These are phyloP conservation scores for Pseudocercospora cruenta DNA, from an alignment of 2,329 filamentous ascomycete species.

Conservation along the genomic window DNA sequence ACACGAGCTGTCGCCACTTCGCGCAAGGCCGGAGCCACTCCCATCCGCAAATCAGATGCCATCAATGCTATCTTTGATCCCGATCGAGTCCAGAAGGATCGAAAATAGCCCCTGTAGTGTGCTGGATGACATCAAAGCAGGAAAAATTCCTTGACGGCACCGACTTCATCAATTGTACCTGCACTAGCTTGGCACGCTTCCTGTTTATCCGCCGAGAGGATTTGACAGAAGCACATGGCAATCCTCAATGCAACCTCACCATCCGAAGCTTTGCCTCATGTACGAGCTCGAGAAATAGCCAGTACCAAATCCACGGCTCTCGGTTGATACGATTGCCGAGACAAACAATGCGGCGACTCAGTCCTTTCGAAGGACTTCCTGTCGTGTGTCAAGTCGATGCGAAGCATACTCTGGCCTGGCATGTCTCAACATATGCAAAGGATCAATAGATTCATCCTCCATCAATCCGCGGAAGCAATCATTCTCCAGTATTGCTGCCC, in stretches of 20 bases:
- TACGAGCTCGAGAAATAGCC: background rate
- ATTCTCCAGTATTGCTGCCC: no score
- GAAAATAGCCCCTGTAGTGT: background rate
- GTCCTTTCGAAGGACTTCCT: background rate
- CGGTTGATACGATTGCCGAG: background rate
- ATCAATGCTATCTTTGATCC: background rate
- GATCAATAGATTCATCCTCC: background rate
- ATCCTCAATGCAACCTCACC: background rate
- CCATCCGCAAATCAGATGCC: background rate
- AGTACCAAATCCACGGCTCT: background rate
- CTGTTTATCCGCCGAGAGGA: background rate
- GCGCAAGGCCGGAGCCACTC: background rate
- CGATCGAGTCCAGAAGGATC: background rate
- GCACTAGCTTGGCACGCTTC: background rate
- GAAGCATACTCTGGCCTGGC: background rate
- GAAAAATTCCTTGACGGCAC: background rate
- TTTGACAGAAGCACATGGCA: background rate
- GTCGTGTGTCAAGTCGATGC: background rate
- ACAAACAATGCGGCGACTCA: background rate
- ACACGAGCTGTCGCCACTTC: conserved; percentile 5
- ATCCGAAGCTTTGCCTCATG: background rate
- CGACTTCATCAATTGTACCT: conserved; percentile 2
- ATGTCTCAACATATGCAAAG: background rate
- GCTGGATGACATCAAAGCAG: background rate
- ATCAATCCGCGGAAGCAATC: background rate